Conservation (phyloP, 768 basidiomycete species). For the Phaeotremella fagi region DNA sequence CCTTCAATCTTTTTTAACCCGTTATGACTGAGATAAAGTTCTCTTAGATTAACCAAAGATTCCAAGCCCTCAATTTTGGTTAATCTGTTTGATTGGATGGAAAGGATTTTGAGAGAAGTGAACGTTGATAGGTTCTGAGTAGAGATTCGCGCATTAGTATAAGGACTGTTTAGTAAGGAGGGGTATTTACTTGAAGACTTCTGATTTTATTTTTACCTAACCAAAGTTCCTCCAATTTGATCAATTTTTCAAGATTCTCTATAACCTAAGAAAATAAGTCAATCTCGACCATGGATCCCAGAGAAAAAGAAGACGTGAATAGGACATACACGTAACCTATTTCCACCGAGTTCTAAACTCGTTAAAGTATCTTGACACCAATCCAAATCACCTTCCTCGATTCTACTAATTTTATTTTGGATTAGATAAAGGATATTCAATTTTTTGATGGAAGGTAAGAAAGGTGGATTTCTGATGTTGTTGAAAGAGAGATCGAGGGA, state of each 20-base stretch:
- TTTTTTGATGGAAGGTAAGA: constrained; percentile 53
- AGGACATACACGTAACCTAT: constrained; percentile 70
- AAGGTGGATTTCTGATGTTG: constrained; percentile 57
- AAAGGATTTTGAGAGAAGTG: constrained; percentile 73
- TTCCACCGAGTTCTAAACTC: constrained; percentile 90
- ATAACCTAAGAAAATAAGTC: constrained; percentile 59
- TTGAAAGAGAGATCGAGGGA: constrained; percentile 93
- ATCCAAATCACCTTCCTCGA: constrained; percentile 58
- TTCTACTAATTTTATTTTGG: constrained; percentile 86
- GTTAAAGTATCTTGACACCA: constrained; percentile 58
- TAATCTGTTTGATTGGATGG: constrained; percentile 82
- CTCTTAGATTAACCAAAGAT: constrained; percentile 66
- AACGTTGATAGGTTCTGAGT: constrained; percentile 66
- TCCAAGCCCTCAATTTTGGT: constrained; percentile 80
- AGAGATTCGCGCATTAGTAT: neutral
- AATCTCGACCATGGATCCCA: neutral
- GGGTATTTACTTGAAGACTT: constrained; percentile 64
- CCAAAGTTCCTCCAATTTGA: constrained; percentile 88
- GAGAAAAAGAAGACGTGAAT: neutral
- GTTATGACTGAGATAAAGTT: constrained; percentile 91
- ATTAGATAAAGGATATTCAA: constrained; percentile 85
- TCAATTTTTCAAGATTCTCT: constrained; percentile 72
- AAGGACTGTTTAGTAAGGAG: neutral
- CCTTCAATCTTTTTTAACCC: constrained; percentile 80
- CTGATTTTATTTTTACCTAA: constrained; percentile 96